Conservation (phyloP, 1,284 basidiomycete genomes). For the Apiotrichum laibachii region DNA sequence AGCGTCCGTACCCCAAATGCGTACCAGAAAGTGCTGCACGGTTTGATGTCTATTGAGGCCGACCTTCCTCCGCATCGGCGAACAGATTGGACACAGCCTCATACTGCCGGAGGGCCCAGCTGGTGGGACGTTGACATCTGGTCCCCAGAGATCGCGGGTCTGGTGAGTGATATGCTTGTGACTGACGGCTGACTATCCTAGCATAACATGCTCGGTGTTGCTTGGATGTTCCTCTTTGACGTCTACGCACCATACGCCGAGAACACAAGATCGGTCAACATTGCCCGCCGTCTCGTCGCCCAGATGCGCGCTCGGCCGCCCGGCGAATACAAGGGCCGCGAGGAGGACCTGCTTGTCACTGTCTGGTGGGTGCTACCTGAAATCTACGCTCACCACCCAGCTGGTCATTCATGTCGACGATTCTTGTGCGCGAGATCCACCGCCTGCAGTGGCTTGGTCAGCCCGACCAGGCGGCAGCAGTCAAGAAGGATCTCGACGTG, state of each 20-base stretch:
- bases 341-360: conserved; percentile 36
- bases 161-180: conserved; percentile 24
- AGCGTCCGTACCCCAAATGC: conserved; percentile 36
- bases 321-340: not conserved
- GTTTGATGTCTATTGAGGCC: conserved; percentile 31
- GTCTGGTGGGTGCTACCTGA: conserved; percentile 32
- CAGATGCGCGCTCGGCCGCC: conserved; percentile 20
- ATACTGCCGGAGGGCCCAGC: conserved; percentile 26
- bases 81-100: conserved; percentile 28
- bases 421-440: conserved; percentile 42
- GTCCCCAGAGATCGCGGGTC: conserved; percentile 25
- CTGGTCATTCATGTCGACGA: conserved; percentile 38
- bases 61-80: conserved; percentile 36
- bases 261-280: conserved; percentile 33
- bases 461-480: conserved; percentile 10
- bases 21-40: conserved; percentile 31
- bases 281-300: conserved; percentile 31
- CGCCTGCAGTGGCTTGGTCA: conserved; percentile 31
- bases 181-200: conserved; percentile 2
- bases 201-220: conserved; percentile 42
- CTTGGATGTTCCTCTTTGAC: conserved; percentile 47
- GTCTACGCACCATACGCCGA: conserved; percentile 35
- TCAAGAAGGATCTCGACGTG: conserved; percentile 35
- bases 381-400: conserved; percentile 15
- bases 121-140: conserved; percentile 30